phyloP scores from a whole-genome alignment of 2,329 filamentous ascomycete species.

The Xylariaceae sp. region DNA sequence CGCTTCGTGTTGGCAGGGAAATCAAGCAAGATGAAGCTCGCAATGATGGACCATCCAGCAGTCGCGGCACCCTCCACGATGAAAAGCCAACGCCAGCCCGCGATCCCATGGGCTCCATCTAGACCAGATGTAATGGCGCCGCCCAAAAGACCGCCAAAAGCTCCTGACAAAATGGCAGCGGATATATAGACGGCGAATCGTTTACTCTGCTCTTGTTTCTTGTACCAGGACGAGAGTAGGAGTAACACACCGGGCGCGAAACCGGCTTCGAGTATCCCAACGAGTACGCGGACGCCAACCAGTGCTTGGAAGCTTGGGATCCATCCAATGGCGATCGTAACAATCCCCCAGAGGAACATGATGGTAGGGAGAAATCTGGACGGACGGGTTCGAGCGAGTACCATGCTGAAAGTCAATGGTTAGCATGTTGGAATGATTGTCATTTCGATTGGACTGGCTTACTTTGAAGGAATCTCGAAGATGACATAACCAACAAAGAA shows the following conservation, averaged over 20 bases:
- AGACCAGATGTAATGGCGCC: conserved; percentile 9
- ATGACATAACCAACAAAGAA: conserved; percentile 71
- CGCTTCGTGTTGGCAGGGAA: conserved; percentile 61
- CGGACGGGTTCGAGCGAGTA: conserved; percentile 62
- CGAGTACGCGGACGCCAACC: conserved; percentile 40
- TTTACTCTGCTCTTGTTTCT: conserved; percentile 31
- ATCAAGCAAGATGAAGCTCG: conserved; percentile 65
- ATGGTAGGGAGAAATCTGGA: conserved; percentile 64
- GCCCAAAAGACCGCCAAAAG: conserved; percentile 9
- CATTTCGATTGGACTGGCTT: background rate
- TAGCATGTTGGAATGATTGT: background rate
- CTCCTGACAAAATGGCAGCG: conserved; percentile 55
- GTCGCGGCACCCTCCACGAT: conserved; percentile 15
- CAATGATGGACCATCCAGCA: conserved; percentile 43
- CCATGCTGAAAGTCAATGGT: conserved; percentile 33
- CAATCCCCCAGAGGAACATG: conserved; percentile 50
- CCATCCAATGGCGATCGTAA: conserved; percentile 31
- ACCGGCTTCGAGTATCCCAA: conserved; percentile 59
- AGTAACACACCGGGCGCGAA: conserved; percentile 58
- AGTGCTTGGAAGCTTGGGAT: conserved; percentile 27
- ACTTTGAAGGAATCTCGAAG: conserved; percentile 63
- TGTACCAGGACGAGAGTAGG: conserved; percentile 49
- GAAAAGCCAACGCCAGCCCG: conserved; percentile 16
- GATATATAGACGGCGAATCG: conserved; percentile 66
- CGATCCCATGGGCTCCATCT: conserved; percentile 8